Base-by-base conservation (phyloP, 768 basidiomycete genomes). In the Lentinula boryana region DNA sequence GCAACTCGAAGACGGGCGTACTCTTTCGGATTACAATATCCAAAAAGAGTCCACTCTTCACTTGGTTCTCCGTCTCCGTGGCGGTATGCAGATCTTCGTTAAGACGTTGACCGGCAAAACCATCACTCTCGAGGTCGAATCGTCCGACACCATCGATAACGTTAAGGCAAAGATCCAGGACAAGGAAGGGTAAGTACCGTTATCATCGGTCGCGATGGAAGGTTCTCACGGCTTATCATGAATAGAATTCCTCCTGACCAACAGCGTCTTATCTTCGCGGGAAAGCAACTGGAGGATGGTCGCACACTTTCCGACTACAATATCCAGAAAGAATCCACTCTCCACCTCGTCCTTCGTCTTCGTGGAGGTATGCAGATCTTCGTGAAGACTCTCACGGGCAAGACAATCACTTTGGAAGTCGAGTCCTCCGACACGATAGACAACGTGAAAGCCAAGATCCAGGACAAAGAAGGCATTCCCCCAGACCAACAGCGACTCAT, bases 221-320 rank as follows among this genome's bases (percentile, higher is more conserved):
- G 36, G 13, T 35, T 49, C 57, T 58, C 36, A 58, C 23, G 27
- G 23, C 16, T 60, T 65, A 61, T 57, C 68, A 12, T 63, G 60
- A 23, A 10, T 38, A 79, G 85, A 13, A 91, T 91, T 61, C 88
- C 89, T 21, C 94, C 93, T 27, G 91, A 94, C 75, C 93, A 93
- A 67, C 93, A 95, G 70, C 93, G 95, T 64, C 76, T 96, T n/a
- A 96, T 96, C 78, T 96, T 95, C 64, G 94, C 94, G 50, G 94
- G 94, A 62, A 95, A 96, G 77, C 94, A 95, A 72, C 84, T 97
- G 31, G 94, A 96, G 72, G 95, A 97, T 68, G 95, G 95, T 3
- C 87, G 94, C 53, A 96, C 91, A 3, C 80, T 93, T 0, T 90
- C 89, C 7, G 91, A 91, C 66, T 93, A 93, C 71, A 93, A 94